Evolutionary conservation across 164 flowering plant genomes (phyloP), one percentile per base, ranked within the genome.

Genomic region (Saururus chinensis): DNA sequence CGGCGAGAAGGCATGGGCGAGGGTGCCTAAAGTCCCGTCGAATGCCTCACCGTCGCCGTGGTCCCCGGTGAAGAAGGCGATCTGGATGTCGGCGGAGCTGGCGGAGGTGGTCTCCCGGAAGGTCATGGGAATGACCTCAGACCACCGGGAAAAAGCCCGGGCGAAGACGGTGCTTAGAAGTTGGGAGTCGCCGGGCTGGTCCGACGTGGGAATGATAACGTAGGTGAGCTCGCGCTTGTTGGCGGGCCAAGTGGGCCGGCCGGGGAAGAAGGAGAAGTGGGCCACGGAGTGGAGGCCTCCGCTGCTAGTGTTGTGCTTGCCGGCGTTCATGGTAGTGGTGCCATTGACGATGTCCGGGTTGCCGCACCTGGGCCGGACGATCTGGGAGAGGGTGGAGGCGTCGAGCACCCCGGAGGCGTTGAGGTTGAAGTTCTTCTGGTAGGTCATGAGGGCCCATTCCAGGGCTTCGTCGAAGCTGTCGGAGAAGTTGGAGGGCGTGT

Each of bases 31-130:
- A 1, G 69, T 77, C 23, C 90, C 95, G 45, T 87, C 95, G 66
- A 87, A 87, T 66, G 90, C 70, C 68, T 81, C 74, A 1, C 95
- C 90, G 71, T 87, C 95, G 17, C 90, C 90, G 74, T 87, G 95
- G n/a, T 87, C 87, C 7, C 83, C 82, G 0, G 23, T 9, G 60
- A 70, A 81, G 51, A 84, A 87, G 23, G 81, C 90, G 61, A 84
- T 82, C 56, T 61, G 68, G 13, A 89, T 57, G 23, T 89, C 89
- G 4, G 96, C 87, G 20, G 68, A 7, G 1, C 4, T 0, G 68
- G 70, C 76, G 4, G 65, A 64, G 14, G 56, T 62, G 8, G 62
- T 49, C 73, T 78, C 83, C 9, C 66, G 42, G 68, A 89, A 86
- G 19, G 41, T 78, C 59, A 86, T 69, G 40, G 84, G 81, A 6